Conservation (phyloP, 2,329 filamentous ascomycete species). For the Harringtonia lauricola region DNA sequence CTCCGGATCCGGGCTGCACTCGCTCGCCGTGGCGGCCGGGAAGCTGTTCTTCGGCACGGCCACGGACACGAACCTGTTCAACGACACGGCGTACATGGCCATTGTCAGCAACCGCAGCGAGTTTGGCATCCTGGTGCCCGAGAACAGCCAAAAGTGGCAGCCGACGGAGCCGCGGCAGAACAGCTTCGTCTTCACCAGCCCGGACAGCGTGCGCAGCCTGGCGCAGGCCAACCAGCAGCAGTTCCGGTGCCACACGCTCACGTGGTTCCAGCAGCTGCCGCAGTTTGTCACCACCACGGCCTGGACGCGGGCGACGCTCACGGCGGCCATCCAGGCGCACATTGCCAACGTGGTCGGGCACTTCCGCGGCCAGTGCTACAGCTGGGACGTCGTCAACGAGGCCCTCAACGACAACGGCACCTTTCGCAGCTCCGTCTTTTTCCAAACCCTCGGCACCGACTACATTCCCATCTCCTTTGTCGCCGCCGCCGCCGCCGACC, state of each 20-base stretch:
- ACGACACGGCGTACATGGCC: constrained; percentile 33
- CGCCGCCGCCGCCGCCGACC: constrained; percentile 30
- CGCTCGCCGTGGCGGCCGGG: constrained; percentile 34
- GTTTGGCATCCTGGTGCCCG: constrained; percentile 46
- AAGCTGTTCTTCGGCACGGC: constrained; percentile 46
- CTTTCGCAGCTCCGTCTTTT: constrained; percentile 31
- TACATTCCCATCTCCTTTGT: constrained; percentile 38
- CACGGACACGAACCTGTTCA: constrained; percentile 39
- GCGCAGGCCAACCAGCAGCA: constrained; percentile 23
- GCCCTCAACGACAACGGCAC: constrained; percentile 37
- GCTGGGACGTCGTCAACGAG: constrained; percentile 45
- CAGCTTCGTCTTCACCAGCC: constrained; percentile 40
- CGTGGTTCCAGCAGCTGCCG: constrained; percentile 36
- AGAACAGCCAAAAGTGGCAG: constrained; percentile 45
- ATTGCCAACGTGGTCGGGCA: constrained; percentile 34
- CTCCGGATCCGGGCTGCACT: constrained; percentile 22
- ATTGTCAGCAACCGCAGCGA: constrained; percentile 38
- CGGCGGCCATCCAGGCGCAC: constrained; percentile 38
- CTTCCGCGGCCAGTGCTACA: constrained; percentile 34
- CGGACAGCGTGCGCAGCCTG: constrained; percentile 28
- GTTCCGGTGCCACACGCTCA: constrained; percentile 44
- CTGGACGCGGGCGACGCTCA: constrained; percentile 42
- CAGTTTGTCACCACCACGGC: constrained; percentile 25
- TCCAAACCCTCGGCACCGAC: constrained; percentile 29
- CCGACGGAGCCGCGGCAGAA: constrained; percentile 39